Base-by-base conservation (phyloP, 2,329 filamentous ascomycete species). In the Aspergillus spinulosporus region DNA sequence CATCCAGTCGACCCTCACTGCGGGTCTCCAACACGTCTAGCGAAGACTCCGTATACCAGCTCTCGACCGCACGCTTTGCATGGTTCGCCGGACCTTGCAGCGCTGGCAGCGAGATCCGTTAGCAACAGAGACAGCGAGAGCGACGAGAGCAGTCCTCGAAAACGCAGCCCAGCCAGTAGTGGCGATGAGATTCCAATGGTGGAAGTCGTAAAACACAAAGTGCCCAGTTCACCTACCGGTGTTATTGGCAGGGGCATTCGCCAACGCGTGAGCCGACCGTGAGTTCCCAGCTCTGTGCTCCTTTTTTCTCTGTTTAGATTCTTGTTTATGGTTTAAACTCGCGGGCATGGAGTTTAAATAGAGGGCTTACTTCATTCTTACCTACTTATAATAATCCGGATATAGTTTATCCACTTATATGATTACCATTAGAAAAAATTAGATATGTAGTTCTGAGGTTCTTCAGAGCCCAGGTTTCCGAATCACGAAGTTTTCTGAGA, bases 181-280 rank as follows among this genome's bases (percentile, higher is more conserved):
- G 68, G 69, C 26, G 69, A 71, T 49, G 68, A 69, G 47, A 64
- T 72, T 14, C 68, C 72, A 53, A 64, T 69, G 4, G 68, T 74
- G 49, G 62, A 64, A 54, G 68, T 68, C 49, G 59, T 62, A 15
- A 64, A 69, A 59, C 69, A 66, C 48, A 63, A 62, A 52, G 54
- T 61, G 36, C 62, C 64, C 14, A 62, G 64, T 44, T 42, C 62
- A 29, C 61, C 65, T 49, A 59, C 59, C 31, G 63, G 65, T 31
- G 54, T 60, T 48, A 58, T 53, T 43, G 57, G 54, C n/a, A 54
- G 59, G 39, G 62, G 59, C 49, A 62, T 60, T 56, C 65, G 66
- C 47, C 66, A 62, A 37, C 67, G 66, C 49, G 64, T 48, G 40
- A 67, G 59, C 63, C 63, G 64, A 54, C 54, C 48, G 49, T 63